These are phyloP conservation scores for Pichia phayaonensis DNA, from an alignment of 805 yeast genomes.

Conservation along the genomic window DNA sequence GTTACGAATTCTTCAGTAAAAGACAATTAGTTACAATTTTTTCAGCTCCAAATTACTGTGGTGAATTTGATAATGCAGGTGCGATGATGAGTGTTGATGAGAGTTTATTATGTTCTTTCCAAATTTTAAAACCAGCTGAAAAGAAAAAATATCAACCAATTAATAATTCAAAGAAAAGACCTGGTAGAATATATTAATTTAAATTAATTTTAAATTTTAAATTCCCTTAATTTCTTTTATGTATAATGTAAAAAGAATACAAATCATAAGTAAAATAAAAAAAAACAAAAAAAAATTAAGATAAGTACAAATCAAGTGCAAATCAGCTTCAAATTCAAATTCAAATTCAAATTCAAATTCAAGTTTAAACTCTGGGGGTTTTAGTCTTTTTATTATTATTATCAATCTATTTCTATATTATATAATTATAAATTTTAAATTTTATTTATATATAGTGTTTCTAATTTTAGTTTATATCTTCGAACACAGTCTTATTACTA, in stretches of 20 bases:
- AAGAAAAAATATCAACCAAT: slow-evolving; percentile 58
- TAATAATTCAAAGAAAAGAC: slow-evolving; percentile 7
- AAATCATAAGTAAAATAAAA: neutral
- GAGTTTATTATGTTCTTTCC: slow-evolving; percentile 90
- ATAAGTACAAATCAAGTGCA: neutral
- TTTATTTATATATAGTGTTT: neutral
- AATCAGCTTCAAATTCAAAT: neutral
- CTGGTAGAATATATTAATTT: slow-evolving; percentile 9
- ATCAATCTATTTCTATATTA: neutral
- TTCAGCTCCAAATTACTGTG: slow-evolving; percentile 97
- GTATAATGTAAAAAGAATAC: neutral
- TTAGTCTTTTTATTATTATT: neutral
- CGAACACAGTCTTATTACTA: neutral
- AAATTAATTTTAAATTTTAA: neutral
- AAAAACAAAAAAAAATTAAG: no score
- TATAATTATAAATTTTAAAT: neutral
- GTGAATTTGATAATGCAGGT: slow-evolving; percentile 98
- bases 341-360: neutral
- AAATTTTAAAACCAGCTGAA: slow-evolving; percentile 95
- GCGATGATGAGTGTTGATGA: slow-evolving; percentile 99
- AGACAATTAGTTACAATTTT: slow-evolving; percentile 93
- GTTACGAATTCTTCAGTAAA: slow-evolving; percentile 93
- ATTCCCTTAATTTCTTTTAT: neutral
- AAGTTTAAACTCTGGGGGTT: neutral
- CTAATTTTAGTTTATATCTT: neutral